These are phyloP conservation scores for Paraglomus brasilianum DNA, from an alignment of 192 early-diverging fungal species.

Conservation along the genomic window DNA sequence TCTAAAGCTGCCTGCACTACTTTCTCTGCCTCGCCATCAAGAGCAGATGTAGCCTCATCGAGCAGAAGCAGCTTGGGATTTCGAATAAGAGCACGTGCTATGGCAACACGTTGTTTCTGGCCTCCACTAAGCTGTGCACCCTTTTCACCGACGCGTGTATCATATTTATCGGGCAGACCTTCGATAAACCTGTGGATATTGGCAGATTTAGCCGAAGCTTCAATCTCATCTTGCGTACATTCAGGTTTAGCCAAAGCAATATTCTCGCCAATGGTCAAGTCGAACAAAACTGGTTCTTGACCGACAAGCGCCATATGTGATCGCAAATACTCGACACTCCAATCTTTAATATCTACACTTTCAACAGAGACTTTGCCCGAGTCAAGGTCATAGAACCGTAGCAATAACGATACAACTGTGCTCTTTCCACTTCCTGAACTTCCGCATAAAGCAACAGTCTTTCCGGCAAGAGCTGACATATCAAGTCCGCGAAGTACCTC, in stretches of 20 bases:
- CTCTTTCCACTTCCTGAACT: slow-evolving; percentile 85
- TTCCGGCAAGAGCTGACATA: slow-evolving; percentile 50
- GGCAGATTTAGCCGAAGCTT: slow-evolving; percentile 53
- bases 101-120: slow-evolving; percentile 85
- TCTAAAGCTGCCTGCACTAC: slow-evolving; percentile 70
- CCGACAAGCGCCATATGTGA: slow-evolving; percentile 80
- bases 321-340: slow-evolving; percentile 70
- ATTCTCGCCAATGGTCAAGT: slow-evolving; percentile 86
- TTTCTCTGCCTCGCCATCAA: slow-evolving; percentile 71
- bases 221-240: slow-evolving; percentile 56
- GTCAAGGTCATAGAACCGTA: slow-evolving; percentile 79
- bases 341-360: slow-evolving; percentile 54
- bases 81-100: slow-evolving; percentile 86
- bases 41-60: slow-evolving; percentile 79
- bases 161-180: slow-evolving; percentile 57
- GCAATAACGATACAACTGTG: slow-evolving; percentile 59
- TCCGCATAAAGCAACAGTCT: slow-evolving; percentile 85
- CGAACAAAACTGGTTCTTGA: slow-evolving; percentile 91
- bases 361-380: slow-evolving; percentile 65
- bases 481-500: slow-evolving; percentile 58
- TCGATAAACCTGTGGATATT: slow-evolving; percentile 61
- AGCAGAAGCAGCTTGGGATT: slow-evolving; percentile 82
- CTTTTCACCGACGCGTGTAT: slow-evolving; percentile 68
- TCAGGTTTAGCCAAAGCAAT: slow-evolving; percentile 67
- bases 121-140: slow-evolving; percentile 64